Evolutionary conservation across 306 rosid species (phyloP).

Genomic region (Glycine latifolia): DNA sequence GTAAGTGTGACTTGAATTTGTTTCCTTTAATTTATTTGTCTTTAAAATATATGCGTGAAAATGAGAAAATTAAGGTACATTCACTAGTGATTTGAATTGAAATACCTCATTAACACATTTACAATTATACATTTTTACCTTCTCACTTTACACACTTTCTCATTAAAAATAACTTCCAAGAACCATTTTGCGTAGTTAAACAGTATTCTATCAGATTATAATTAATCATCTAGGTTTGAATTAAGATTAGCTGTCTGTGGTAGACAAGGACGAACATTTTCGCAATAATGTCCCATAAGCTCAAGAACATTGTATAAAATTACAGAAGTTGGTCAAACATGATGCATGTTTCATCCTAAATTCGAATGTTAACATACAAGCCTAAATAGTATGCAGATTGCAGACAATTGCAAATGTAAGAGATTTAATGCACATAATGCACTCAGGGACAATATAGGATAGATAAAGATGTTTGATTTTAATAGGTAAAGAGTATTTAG

Average conservation of each 20-base stretch:
- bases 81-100: background rate
- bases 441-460: background rate
- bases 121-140: background rate
- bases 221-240: slow-evolving; percentile 1
- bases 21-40: no score
- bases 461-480: slow-evolving; percentile 4
- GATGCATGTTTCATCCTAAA: slow-evolving; percentile 14
- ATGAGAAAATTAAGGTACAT: background rate
- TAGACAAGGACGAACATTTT: background rate
- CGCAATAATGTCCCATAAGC: background rate
- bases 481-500: background rate
- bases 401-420: background rate
- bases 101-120: background rate
- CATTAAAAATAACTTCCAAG: background rate
- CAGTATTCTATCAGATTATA: background rate
- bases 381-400: background rate
- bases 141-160: background rate
- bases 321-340: background rate
- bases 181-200: background rate
- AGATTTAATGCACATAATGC: background rate
- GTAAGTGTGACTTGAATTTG: background rate
- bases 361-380: background rate
- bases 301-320: slow-evolving; percentile 14
- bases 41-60: background rate
- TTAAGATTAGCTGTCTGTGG: background rate